A percentile compares a stretch with the other conserved stretches of the same genome.
These are phyloP conservation scores for Escallonia herrerae DNA, from an alignment of 129 eudicot genomes.

Conservation along the genomic window DNA sequence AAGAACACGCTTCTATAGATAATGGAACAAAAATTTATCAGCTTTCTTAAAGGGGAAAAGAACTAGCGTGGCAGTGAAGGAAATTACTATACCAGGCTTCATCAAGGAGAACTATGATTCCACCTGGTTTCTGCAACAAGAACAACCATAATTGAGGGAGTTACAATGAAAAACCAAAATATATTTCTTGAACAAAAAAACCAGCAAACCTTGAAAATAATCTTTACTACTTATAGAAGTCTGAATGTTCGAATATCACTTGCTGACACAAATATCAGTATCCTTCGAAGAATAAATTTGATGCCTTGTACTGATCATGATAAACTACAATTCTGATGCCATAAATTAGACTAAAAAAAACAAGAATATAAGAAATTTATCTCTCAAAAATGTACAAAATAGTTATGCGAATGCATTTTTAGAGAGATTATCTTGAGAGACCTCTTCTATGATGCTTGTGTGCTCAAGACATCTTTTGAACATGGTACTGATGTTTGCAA, in stretches of 20 bases:
- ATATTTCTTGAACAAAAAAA: not conserved
- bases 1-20: no score
- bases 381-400: not conserved
- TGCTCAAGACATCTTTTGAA: no score
- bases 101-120: conserved; percentile 90
- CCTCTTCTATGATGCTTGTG: no score
- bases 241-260: not conserved
- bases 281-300: not conserved
- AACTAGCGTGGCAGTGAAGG: not conserved
- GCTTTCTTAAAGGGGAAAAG: no score
- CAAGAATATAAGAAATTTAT: no score
- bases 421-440: no score
- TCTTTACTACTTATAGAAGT: not conserved
- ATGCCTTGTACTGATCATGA: not conserved
- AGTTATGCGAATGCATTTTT: not conserved
- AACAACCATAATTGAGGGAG: not conserved
- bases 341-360: not conserved
- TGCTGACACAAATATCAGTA: not conserved
- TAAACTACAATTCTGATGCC: not conserved
- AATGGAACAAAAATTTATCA: no score
- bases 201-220: not conserved
- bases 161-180: no score
- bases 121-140: conserved; percentile 91
- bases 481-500: no score
- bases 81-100: conserved; percentile 81